Base-by-base conservation (phyloP, 495 filamentous ascomycete genomes). In the Parachaetomium inaequale region DNA sequence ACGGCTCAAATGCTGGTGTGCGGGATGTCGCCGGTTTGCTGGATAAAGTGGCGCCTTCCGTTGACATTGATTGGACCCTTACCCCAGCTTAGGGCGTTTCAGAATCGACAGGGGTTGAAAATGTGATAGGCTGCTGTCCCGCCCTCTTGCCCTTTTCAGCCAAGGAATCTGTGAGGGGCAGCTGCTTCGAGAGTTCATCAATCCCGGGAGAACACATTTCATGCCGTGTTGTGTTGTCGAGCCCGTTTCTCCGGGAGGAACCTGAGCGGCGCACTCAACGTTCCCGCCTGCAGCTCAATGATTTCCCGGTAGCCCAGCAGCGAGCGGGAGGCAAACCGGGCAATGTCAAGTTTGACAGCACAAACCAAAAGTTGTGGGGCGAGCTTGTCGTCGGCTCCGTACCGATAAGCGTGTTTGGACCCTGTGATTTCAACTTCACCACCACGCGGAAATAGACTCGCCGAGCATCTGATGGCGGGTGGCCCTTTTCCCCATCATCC, bases 91-190 rank as follows among this genome's bases (percentile, higher is more conserved):
- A 29, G 62, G 23, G 42, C 58, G 68, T 70, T 70, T 70, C 68
- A 70, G 63, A 66, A 32, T 57, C 34, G 61, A 58, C 68, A 67
- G 57, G 67, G 67, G 58, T 23, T 10, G 14, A 51, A 55, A 68
- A 59, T 58, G 62, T 14, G 68, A 70, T 70, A 65, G 56, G 31
- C 64, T 32, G 23, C 11, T 43, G 49, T 38, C 42, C 63, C 50
- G 47, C 47, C 54, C 45, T 12, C 25, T 62, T 54, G 29, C 54
- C 52, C 34, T 43, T 55, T 51, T 36, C n/a, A 50, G 32, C 14
- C 53, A 26, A 40, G 7, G 3, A 14, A 4, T 5, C 19, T 10
- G 3, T 10, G 36, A 45, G 38, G 49, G 15, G 55, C 15, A 59
- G 26, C 38, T 59, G 50, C 26, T 45, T 29, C 47, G 26, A 11